Base-by-base conservation (phyloP, 495 filamentous ascomycete species). In the Annulohypoxylon moriforme region DNA sequence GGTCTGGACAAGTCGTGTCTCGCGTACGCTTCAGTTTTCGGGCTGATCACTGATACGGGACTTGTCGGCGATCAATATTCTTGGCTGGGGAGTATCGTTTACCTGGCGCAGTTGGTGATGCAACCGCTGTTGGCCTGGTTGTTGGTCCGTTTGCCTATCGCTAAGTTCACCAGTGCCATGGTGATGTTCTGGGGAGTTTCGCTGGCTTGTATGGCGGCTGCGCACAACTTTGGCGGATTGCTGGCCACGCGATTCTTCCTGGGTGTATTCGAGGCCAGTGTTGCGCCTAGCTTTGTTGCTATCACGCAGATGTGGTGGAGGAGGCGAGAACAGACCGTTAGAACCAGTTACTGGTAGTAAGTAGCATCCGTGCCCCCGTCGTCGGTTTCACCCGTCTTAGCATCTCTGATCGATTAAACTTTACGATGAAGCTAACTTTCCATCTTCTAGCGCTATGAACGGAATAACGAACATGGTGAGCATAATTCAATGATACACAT, bases 261-360 rank as follows among this genome's bases (percentile, higher is more conserved):
- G 0, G 75, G 75, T 6, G 69, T 72, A 11, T 77, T 77, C 50
- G 75, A 77, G 42, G 75, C 87, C 1, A 61, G 56, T 13, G 50
- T 73, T 66, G 87, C 87, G 2, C 87, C 88, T 1, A 84, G 84
- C 13, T 89, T 89, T 60, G 84, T 89, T 56, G 87, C 87, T 1
- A 81, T 89, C 4, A 87, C 86, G 1, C 86, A 88, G 69, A 88
- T 89, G 86, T 90, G 88, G 88, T 90, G 87, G 73, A 79, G 86
- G 62, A 82, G 88, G 38, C 76, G 80, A 14, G 88, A 90, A 68
- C 88, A 90, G 77, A 88, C 88, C 1, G 79, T 87, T 27, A 76
- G 87, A 31, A 84, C 85, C 36, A 84, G 86, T 27, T 83, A 84
- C 13, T 90, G 88, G 88, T 89, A 90, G 71, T 74, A 64, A 70